A percentile compares a stretch with the other conserved stretches of the same genome.
phyloP scores from a whole-genome alignment of 345 rosid genomes.

The Brassica cretica region DNA sequence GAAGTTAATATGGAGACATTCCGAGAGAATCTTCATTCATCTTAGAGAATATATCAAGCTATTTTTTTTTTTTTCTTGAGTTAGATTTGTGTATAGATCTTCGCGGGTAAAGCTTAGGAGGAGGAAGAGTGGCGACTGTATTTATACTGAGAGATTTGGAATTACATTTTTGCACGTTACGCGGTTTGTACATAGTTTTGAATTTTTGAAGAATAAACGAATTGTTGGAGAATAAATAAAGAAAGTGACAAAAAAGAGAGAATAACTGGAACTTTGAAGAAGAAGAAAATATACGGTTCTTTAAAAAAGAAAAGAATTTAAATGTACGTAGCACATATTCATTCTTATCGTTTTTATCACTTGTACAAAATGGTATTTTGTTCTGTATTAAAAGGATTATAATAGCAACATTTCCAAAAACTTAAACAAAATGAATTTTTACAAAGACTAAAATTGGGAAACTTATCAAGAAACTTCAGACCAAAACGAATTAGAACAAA shows the following conservation, averaged over 20 bases:
- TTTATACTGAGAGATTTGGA: background rate
- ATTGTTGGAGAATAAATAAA: background rate
- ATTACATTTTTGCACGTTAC: background rate
- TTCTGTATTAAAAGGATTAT: background rate
- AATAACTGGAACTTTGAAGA: background rate
- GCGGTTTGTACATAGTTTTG: slow-evolving; percentile 15
- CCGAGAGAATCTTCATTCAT: slow-evolving; percentile 16
- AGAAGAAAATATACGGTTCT: background rate
- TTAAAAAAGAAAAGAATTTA: slow-evolving; percentile 16
- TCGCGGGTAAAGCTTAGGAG: slow-evolving; percentile 27
- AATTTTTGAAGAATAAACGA: slow-evolving; percentile 22
- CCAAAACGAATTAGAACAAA: too few relatives aligned
- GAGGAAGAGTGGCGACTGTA: background rate
- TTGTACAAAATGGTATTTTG: background rate
- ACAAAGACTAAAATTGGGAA: too few relatives aligned
- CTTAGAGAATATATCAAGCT: background rate
- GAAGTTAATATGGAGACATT: background rate
- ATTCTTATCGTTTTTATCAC: background rate
- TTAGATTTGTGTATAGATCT: background rate
- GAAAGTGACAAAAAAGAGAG: background rate
- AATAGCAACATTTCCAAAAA: background rate
- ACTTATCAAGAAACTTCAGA: too few relatives aligned
- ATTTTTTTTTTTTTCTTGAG: background rate
- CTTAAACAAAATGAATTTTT: too few relatives aligned
- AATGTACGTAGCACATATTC: slow-evolving; percentile 16